A percentile compares a stretch with the other conserved stretches of the same genome.
phyloP scores from a whole-genome alignment of 148 eudicot species.

The Dysphania ambrosioides region DNA sequence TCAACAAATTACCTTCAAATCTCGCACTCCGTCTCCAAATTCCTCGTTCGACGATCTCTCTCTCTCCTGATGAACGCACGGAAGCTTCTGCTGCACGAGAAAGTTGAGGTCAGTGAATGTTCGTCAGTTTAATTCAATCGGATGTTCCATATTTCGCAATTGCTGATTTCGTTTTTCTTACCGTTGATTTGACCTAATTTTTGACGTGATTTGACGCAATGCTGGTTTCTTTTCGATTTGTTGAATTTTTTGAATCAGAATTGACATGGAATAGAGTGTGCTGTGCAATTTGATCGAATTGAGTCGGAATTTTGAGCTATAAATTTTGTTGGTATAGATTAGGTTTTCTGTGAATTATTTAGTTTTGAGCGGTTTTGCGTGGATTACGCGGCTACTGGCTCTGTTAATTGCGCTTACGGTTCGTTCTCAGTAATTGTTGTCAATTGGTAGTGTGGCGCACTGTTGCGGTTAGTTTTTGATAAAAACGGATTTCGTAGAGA shows the following conservation, averaged over 20 bases:
- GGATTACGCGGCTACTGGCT: not conserved
- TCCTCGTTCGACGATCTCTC: not conserved
- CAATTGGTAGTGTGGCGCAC: too few species aligned
- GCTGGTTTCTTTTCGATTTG: not conserved
- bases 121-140: not conserved
- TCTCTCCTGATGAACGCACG: conserved; percentile 18
- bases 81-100: conserved; percentile 24
- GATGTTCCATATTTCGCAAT: too few species aligned
- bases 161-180: too few species aligned
- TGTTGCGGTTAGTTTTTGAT: too few species aligned
- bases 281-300: not conserved
- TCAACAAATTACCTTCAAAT: not conserved
- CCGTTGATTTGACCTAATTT: too few species aligned
- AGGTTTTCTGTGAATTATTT: not conserved
- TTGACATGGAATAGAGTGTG: not conserved
- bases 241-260: not conserved
- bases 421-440: too few species aligned
- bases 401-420: not conserved
- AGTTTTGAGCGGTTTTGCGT: not conserved
- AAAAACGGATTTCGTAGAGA: too few species aligned
- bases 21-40: not conserved
- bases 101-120: conserved; percentile 32
- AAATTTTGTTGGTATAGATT: not conserved
- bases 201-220: too few species aligned
- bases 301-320: not conserved